Percentiles rank a stretch among this genome's conserved stretches.
Conservation (phyloP, 192 early-diverging fungal genomes). For the Backusella liffmaniae region DNA sequence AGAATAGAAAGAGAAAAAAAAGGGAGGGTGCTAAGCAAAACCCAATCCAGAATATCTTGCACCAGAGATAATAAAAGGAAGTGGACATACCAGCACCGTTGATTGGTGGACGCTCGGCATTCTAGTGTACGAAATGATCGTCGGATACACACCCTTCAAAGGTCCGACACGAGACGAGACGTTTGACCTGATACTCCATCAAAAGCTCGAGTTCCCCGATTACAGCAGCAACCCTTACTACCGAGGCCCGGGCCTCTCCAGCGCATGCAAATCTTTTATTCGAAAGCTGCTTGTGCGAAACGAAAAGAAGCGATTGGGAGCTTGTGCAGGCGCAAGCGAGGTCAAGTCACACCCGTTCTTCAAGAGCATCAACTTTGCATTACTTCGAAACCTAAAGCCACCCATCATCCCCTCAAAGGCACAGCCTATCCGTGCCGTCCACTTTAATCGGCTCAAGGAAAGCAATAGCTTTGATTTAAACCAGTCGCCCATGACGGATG, state of each 20-base stretch:
- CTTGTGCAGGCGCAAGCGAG: slow-evolving; percentile 86
- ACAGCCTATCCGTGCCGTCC: slow-evolving; percentile 39
- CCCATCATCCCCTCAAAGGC: slow-evolving; percentile 74
- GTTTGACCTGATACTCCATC: slow-evolving; percentile 77
- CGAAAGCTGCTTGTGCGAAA: slow-evolving; percentile 88
- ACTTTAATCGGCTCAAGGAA: slow-evolving; percentile 65
- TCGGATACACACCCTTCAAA: slow-evolving; percentile 69
- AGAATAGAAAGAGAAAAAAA: neutral
- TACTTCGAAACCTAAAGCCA: slow-evolving; percentile 78
- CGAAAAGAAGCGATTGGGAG: slow-evolving; percentile 87
- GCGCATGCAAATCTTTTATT: slow-evolving; percentile 72
- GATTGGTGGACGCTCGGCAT: slow-evolving; percentile 80
- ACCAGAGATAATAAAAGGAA: slow-evolving; percentile 42
- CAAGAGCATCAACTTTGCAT: slow-evolving; percentile 88
- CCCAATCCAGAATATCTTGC: slow-evolving; percentile 23
- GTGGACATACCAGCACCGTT: slow-evolving; percentile 42
- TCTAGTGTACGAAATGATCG: slow-evolving; percentile 70
- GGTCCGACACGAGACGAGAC: slow-evolving; percentile 59
- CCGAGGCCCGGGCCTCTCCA: slow-evolving; percentile 3
- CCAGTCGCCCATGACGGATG: neutral
- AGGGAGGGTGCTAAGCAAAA: neutral
- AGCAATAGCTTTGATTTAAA: slow-evolving; percentile 67
- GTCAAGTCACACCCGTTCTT: slow-evolving; percentile 93
- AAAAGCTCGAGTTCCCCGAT: slow-evolving; percentile 75
- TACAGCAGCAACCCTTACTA: slow-evolving; percentile 10